Conservation (phyloP, 202 grass and related monocot species). For the Saccharum hybrid region DNA sequence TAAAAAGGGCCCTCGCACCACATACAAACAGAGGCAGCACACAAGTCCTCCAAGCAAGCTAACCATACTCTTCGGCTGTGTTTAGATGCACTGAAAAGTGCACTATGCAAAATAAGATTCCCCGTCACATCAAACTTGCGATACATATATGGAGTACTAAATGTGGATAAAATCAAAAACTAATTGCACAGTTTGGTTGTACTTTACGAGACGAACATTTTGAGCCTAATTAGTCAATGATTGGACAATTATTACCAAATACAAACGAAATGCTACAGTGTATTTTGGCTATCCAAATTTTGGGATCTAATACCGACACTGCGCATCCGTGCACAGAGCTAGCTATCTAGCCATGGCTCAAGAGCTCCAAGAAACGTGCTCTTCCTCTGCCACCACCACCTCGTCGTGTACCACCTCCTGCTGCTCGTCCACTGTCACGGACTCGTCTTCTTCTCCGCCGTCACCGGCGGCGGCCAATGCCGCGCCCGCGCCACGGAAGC, state of each 20-base stretch:
- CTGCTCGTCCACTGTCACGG: constrained; percentile 58
- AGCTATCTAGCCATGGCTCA: constrained; percentile 34
- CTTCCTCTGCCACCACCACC: constrained; percentile 47
- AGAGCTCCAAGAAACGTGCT: constrained; percentile 51
- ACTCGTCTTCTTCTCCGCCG: constrained; percentile 46
- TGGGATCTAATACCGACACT: background rate
- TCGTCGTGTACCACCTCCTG: constrained; percentile 46
- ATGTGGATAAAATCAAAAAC: too few relatives aligned
- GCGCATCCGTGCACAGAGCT: constrained; percentile 9
- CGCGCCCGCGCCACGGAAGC: constrained; percentile 24
- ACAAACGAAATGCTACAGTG: too few relatives aligned
- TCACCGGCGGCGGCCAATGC: constrained; percentile 48
- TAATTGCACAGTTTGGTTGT: too few relatives aligned
- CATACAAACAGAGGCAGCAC: constrained; percentile 36
- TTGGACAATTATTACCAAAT: too few relatives aligned
- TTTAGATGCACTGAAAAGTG: too few relatives aligned
- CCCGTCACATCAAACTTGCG: too few relatives aligned
- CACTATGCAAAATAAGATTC: too few relatives aligned
- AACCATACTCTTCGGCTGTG: constrained; percentile 30
- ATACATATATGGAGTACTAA: too few relatives aligned
- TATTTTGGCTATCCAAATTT: too few relatives aligned
- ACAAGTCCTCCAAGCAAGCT: background rate
- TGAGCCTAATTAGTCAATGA: too few relatives aligned
- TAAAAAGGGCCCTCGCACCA: constrained; percentile 44
- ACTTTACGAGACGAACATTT: too few relatives aligned